These are phyloP conservation scores for Chrysophaeum taylorii DNA, from an alignment of 352 stramenopile genomes.

Conservation along the genomic window DNA sequence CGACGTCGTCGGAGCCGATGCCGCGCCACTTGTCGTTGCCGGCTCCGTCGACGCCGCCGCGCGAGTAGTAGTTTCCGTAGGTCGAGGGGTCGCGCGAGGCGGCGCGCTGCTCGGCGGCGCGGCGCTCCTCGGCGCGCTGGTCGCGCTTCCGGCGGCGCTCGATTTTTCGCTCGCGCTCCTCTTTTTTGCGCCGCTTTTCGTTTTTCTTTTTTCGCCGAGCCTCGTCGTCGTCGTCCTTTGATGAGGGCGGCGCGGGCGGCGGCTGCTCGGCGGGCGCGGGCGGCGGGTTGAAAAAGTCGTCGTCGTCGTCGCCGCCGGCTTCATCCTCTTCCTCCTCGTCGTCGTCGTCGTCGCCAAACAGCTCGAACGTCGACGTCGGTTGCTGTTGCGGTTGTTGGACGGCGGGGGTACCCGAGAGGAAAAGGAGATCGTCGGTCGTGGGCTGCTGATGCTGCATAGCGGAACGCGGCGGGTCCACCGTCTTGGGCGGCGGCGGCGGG, in stretches of 20 bases:
- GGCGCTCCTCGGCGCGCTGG: no score
- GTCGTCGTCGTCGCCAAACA: neutral
- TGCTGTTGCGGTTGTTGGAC: neutral
- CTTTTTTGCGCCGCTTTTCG: no score
- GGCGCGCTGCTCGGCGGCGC: neutral
- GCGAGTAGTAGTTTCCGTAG: neutral
- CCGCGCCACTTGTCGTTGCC: neutral
- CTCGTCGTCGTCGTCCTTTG: neutral
- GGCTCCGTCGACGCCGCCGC: neutral
- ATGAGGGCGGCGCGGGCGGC: neutral
- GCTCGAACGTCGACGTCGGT: neutral
- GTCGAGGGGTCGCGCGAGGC: neutral
- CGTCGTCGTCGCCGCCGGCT: neutral
- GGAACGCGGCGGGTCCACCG: neutral
- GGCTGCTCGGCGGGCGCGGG: neutral
- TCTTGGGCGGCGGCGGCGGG: neutral
- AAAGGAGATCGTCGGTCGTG: no score
- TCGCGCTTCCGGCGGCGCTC: neutral
- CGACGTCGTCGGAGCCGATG: neutral
- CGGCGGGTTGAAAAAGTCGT: neutral
- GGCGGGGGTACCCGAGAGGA: neutral
- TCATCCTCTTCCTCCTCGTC: neutral
- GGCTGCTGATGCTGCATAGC: neutral
- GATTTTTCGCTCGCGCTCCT: neutral
- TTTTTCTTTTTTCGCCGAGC: neutral